A percentile compares a stretch with the other conserved stretches of the same genome.
Conservation (phyloP, 495 filamentous ascomycete species). For the Talaromyces stipitatus region DNA sequence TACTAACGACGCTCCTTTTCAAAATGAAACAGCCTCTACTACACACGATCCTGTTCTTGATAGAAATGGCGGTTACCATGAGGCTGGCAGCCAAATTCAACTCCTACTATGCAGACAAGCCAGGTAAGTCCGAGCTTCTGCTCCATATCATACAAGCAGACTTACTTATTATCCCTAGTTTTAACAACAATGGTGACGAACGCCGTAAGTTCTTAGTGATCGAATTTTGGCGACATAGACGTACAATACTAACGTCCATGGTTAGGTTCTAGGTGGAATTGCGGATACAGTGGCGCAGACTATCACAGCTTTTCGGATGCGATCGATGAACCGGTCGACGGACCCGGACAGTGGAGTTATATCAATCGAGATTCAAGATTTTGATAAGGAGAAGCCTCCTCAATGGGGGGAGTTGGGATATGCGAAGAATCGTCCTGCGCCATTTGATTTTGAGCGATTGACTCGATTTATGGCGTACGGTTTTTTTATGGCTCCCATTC, state of each 20-base stretch:
- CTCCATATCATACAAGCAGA: not conserved
- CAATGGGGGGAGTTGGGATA: constrained; percentile 60
- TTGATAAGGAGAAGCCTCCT: constrained; percentile 76
- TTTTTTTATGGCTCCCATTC: constrained; percentile 92
- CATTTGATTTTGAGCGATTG: constrained; percentile 92
- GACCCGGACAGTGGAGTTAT: constrained; percentile 59
- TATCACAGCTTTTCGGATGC: constrained; percentile 73
- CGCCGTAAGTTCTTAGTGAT: constrained; percentile 51
- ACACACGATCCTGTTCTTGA: constrained; percentile 74
- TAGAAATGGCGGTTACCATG: constrained; percentile 80
- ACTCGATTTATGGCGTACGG: constrained; percentile 94
- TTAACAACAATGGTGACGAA: constrained; percentile 98
- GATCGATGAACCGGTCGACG: constrained; percentile 51
- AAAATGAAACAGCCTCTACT: constrained; percentile 62
- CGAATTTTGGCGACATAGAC: not conserved
- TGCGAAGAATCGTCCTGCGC: constrained; percentile 57
- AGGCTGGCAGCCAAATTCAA: constrained; percentile 84
- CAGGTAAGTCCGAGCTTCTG: constrained; percentile 47
- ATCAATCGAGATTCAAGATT: constrained; percentile 82
- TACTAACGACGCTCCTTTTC: not conserved
- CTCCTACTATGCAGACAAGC: constrained; percentile 79
- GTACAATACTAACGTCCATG: not conserved
- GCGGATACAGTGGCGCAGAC: constrained; percentile 94
- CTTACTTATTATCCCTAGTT: constrained; percentile 44
- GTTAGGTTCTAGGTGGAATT: constrained; percentile 73